These are phyloP conservation scores for Gastrolobium villosum DNA, from an alignment of 306 rosid species.

Conservation along the genomic window DNA sequence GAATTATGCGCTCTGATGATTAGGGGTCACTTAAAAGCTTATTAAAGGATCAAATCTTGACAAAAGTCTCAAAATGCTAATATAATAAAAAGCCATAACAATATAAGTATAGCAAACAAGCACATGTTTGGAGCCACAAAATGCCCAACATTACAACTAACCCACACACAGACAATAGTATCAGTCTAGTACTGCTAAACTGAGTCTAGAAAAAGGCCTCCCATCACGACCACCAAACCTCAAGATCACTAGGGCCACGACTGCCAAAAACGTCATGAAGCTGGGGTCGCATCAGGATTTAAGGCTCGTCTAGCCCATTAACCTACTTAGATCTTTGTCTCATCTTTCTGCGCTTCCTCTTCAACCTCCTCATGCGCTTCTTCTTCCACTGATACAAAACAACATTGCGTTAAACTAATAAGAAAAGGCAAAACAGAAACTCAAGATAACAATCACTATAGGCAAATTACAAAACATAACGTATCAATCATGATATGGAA, in stretches of 20 bases:
- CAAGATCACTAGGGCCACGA: slow-evolving; percentile 15
- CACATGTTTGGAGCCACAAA: slow-evolving; percentile 22
- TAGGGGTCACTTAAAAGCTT: neutral
- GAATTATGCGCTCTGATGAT: neutral
- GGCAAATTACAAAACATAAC: neutral
- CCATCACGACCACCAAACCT: slow-evolving; percentile 12
- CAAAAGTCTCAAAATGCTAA: slow-evolving; percentile 8
- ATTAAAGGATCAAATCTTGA: slow-evolving; percentile 21
- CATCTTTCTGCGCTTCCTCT: slow-evolving; percentile 99
- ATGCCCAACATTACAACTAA: slow-evolving; percentile 19
- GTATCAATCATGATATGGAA: neutral
- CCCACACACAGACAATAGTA: slow-evolving; percentile 9
- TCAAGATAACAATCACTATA: neutral
- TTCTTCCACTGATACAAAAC: slow-evolving; percentile 81
- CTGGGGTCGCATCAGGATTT: neutral
- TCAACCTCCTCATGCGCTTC: slow-evolving; percentile 97
- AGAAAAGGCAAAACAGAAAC: neutral
- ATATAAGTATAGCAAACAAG: slow-evolving; percentile 13
- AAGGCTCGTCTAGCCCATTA: slow-evolving; percentile 28
- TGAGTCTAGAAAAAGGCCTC: slow-evolving; percentile 36
- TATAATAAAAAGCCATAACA: neutral
- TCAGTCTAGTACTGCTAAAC: slow-evolving; percentile 37
- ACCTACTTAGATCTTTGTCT: slow-evolving; percentile 91
- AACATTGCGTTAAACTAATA: slow-evolving; percentile 33
- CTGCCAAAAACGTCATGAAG: slow-evolving; percentile 24